Evolutionary conservation across 441 rosid genomes (phyloP).

Genomic region (Syzygium syzygioides): DNA sequence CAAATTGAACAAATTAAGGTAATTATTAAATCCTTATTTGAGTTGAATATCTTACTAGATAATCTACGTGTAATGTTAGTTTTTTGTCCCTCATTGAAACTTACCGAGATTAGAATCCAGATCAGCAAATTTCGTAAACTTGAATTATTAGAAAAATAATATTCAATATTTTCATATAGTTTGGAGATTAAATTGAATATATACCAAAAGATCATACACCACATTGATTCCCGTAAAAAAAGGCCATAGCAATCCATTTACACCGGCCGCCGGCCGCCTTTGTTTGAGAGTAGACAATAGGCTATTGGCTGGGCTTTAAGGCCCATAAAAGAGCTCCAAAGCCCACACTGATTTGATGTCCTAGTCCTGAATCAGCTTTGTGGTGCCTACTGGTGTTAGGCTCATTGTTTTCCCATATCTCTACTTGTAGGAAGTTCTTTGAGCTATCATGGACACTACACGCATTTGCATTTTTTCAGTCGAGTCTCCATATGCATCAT

Average conservation of each 20-base stretch:
- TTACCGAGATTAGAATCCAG: too few species aligned
- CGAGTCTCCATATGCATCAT: not conserved
- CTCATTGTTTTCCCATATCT: not conserved
- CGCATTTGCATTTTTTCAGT: not conserved
- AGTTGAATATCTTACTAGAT: too few species aligned
- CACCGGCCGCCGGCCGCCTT: not conserved
- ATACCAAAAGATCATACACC: too few species aligned
- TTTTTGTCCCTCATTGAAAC: too few species aligned
- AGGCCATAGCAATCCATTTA: not conserved
- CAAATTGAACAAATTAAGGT: too few species aligned
- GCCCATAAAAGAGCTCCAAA: not conserved
- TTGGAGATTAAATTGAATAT: too few species aligned
- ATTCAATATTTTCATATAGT: too few species aligned
- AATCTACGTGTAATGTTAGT: too few species aligned
- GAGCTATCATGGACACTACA: not conserved
- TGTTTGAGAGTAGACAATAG: not conserved
- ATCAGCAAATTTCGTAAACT: too few species aligned
- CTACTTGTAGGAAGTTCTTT: not conserved
- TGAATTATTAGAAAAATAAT: too few species aligned
- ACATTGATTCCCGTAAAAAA: not conserved
- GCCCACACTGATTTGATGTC: not conserved
- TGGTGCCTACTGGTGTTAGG: not conserved
- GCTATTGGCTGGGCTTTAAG: not conserved
- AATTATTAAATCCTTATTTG: too few species aligned
- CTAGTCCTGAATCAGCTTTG: not conserved